Evolutionary conservation across 805 yeast genomes (phyloP).

Genomic region (Teunomyces panamensis): DNA sequence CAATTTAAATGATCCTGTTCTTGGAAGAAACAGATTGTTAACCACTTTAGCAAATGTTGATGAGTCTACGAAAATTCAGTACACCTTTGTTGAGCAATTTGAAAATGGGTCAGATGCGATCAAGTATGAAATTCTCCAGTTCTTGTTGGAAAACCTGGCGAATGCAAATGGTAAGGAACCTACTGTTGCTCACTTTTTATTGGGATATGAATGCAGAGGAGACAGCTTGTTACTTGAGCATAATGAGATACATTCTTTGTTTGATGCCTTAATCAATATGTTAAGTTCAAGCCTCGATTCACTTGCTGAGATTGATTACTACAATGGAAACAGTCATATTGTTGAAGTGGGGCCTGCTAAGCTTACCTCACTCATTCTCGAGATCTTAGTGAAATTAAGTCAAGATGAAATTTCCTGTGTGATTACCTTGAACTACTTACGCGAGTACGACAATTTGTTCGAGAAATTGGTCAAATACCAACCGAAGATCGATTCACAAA

Average conservation of each 20-base stretch:
- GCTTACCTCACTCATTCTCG: conserved; percentile 56
- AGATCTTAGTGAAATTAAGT: conserved; percentile 60
- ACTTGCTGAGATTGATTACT: conserved; percentile 36
- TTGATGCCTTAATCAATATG: conserved; percentile 51
- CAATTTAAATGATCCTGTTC: conserved; percentile 20
- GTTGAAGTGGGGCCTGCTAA: conserved; percentile 56
- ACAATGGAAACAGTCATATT: conserved; percentile 24
- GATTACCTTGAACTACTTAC: conserved; percentile 50
- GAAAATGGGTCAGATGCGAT: conserved; percentile 38
- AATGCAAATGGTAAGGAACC: conserved; percentile 39
- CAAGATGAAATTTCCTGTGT: conserved; percentile 53
- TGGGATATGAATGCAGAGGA: conserved; percentile 63
- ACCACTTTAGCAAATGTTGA: conserved; percentile 72
- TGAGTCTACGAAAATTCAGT: conserved; percentile 72
- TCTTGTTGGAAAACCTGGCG: conserved; percentile 48
- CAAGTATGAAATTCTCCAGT: conserved; percentile 59
- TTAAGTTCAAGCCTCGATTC: conserved; percentile 46
- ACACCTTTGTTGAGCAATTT: conserved; percentile 66
- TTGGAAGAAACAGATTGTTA: conserved; percentile 59
- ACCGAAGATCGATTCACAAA: conserved; percentile 51
- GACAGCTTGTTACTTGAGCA: conserved; percentile 40
- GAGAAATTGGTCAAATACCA: conserved; percentile 49
- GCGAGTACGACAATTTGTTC: conserved; percentile 48
- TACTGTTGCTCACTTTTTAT: conserved; percentile 66
- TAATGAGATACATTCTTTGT: conserved; percentile 51